Percentiles rank a stretch among this genome's conserved stretches.
Conservation (phyloP, 805 yeast species). For the Naumovozyma baii region DNA sequence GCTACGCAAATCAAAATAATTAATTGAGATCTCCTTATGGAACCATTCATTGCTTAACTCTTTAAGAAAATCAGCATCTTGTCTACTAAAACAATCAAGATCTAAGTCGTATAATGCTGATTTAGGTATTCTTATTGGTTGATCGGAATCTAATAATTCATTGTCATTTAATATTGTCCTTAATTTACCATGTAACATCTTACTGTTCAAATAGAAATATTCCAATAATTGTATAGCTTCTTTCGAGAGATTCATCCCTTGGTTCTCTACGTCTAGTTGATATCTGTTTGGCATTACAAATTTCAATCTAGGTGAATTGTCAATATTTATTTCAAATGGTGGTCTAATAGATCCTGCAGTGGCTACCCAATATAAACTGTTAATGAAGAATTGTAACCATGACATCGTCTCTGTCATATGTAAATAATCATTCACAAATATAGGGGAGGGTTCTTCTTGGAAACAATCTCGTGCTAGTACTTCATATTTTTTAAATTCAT, state of each 20-base stretch:
- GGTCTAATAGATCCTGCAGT: conserved; percentile 25
- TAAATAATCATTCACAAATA: conserved; percentile 3
- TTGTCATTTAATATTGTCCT: conserved; percentile 10
- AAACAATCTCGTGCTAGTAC: conserved; percentile 7
- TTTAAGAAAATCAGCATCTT: conserved; percentile 21
- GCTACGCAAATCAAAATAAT: not conserved
- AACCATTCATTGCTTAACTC: conserved; percentile 18
- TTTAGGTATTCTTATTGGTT: conserved; percentile 12
- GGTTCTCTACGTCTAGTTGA: too few species aligned
- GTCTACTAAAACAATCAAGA: conserved; percentile 28
- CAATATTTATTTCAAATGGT: conserved; percentile 11
- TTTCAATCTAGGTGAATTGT: too few species aligned
- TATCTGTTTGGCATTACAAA: too few species aligned
- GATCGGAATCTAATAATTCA: conserved; percentile 8
- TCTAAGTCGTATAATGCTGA: conserved; percentile 15
- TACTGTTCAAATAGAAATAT: conserved; percentile 16
- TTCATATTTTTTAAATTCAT: conserved; percentile 18
- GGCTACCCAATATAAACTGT: conserved; percentile 22
- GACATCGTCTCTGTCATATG: conserved; percentile 19
- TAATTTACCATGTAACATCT: conserved; percentile 10
- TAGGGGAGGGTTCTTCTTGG: conserved; percentile 12
- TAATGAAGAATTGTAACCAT: conserved; percentile 27
- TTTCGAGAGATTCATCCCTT: too few species aligned
- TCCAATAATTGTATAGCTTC: conserved; percentile 5
- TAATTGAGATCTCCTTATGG: conserved; percentile 7